phyloP scores from a whole-genome alignment of 1,139 yeast genomes.

The Kodamaea suecica region DNA sequence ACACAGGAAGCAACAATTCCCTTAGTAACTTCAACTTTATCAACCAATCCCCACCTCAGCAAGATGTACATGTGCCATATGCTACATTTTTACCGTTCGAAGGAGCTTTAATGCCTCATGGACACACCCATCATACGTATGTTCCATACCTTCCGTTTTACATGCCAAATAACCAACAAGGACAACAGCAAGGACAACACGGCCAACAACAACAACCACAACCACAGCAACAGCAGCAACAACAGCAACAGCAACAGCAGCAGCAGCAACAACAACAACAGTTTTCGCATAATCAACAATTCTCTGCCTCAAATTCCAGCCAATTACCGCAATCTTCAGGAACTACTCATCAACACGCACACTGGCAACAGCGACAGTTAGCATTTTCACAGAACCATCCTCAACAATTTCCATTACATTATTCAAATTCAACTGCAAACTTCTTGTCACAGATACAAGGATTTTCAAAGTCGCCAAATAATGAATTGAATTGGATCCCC shows the following conservation, averaged over 20 bases:
- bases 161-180: constrained; percentile 6
- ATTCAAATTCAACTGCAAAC: constrained; percentile 9
- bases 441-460: constrained; percentile 8
- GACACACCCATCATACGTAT: constrained; percentile 5
- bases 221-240: constrained; percentile 8
- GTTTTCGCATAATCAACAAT: constrained; percentile 1
- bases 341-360: constrained; percentile 2
- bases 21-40: constrained; percentile 3
- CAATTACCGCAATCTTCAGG: neutral
- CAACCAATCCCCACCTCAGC: constrained; percentile 4
- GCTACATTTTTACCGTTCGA: constrained; percentile 11
- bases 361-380: constrained; percentile 6
- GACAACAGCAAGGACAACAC: constrained; percentile 4
- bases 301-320: no score
- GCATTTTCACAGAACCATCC: constrained; percentile 5
- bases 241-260: constrained; percentile 8
- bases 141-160: neutral
- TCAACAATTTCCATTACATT: constrained; percentile 4
- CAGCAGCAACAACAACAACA: constrained; percentile 8
- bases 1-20: constrained; percentile 1
- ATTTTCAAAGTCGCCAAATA: constrained; percentile 8
- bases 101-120: constrained; percentile 7
- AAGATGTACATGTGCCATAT: constrained; percentile 6
- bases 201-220: neutral
- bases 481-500: constrained; percentile 11